Percentiles rank a stretch among this genome's conserved stretches.
Conservation (phyloP, 768 basidiomycete genomes). For the Leccinum subgranulosum region DNA sequence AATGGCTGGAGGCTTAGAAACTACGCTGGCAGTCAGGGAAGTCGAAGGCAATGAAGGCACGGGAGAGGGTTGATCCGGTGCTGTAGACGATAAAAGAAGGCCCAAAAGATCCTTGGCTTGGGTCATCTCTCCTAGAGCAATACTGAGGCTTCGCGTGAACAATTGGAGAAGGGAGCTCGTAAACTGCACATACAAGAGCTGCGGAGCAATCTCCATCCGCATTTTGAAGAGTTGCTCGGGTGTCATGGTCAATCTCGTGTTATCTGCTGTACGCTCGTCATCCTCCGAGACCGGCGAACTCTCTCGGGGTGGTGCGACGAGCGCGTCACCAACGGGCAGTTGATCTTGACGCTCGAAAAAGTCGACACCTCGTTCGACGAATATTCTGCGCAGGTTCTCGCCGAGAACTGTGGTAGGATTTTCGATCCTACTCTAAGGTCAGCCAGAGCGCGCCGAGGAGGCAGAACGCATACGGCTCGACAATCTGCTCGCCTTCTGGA, state of each 20-base stretch:
- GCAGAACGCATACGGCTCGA: conserved; percentile 59
- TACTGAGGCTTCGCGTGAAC: conserved; percentile 39
- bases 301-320: conserved; percentile 27
- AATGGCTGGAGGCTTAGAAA: conserved; percentile 65
- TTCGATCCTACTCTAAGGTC: conserved; percentile 42
- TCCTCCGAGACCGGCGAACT: conserved; percentile 26
- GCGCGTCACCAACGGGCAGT: conserved; percentile 15
- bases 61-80: conserved; percentile 33
- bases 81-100: conserved; percentile 47
- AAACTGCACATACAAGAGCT: conserved; percentile 59
- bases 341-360: conserved; percentile 60
- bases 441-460: conserved; percentile 10
- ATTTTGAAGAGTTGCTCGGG: conserved; percentile 71
- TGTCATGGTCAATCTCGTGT: conserved; percentile 51
- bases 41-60: conserved; percentile 28
- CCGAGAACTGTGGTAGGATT: conserved; percentile 58
- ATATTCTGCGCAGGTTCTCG: conserved; percentile 64
- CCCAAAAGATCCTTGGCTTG: conserved; percentile 70
- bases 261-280: conserved; percentile 28
- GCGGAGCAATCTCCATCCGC: conserved; percentile 67
- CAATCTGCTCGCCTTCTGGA: conserved; percentile 62
- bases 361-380: conserved; percentile 68
- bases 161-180: not conserved
- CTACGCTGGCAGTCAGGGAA: conserved; percentile 57
- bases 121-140: conserved; percentile 76